Conservation (phyloP, 2,329 filamentous ascomycete species). For the Paramyrothecium sp. region DNA sequence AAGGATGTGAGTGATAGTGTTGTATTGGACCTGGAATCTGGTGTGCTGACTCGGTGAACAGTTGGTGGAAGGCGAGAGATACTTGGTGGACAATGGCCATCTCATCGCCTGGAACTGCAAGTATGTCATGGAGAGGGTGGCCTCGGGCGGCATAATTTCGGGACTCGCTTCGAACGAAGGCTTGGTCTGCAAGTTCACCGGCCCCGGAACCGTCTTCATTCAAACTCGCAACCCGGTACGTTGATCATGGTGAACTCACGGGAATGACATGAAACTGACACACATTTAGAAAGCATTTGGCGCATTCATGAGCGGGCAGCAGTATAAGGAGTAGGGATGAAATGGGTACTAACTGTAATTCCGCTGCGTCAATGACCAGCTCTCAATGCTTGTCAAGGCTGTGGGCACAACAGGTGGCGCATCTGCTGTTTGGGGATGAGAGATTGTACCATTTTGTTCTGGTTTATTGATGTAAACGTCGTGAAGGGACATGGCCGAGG, state of each 20-base stretch:
- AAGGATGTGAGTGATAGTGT: slow-evolving; percentile 70
- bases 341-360: neutral
- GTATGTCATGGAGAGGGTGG: slow-evolving; percentile 85
- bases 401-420: too few relatives aligned
- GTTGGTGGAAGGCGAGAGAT: slow-evolving; percentile 72
- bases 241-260: neutral
- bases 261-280: neutral
- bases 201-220: slow-evolving; percentile 86
- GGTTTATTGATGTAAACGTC: too few relatives aligned
- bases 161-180: slow-evolving; percentile 79
- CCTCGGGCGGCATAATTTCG: slow-evolving; percentile 92
- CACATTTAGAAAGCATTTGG: slow-evolving; percentile 46
- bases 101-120: slow-evolving; percentile 96
- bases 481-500: too few relatives aligned
- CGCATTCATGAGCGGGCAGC: slow-evolving; percentile 50
- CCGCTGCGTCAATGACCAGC: too few relatives aligned
- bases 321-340: slow-evolving; percentile 23
- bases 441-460: too few relatives aligned
- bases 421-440: too few relatives aligned
- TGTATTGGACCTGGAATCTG: too few relatives aligned
- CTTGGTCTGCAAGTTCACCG: slow-evolving; percentile 90
- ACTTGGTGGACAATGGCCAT: slow-evolving; percentile 91
- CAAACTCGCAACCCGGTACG: slow-evolving; percentile 84
- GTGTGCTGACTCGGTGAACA: slow-evolving; percentile 17
- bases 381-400: too few relatives aligned